A percentile compares a stretch with the other conserved stretches of the same genome.
Evolutionary conservation across 177 flowering plant genomes (phyloP).

Genomic region (Vitis hybrid): DNA sequence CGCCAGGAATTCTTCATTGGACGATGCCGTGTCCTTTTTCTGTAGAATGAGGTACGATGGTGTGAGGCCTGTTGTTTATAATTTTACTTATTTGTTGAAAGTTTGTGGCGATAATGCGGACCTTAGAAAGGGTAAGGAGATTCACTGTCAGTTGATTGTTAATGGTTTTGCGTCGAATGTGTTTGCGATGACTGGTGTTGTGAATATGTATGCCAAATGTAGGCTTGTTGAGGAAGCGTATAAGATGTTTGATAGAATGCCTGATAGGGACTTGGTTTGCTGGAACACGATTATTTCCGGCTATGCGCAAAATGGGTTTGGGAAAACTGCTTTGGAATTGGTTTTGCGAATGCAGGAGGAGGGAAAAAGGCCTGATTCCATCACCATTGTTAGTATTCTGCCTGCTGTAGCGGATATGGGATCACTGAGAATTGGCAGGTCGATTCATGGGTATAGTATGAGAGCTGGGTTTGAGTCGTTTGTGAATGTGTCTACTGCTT

Average conservation of each 20-base stretch:
- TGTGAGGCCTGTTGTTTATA: conserved; percentile 58
- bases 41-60: conserved; percentile 48
- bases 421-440: conserved; percentile 48
- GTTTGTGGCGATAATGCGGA: conserved; percentile 54
- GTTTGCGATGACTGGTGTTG: conserved; percentile 66
- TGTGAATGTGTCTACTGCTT: conserved; percentile 65
- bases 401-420: conserved; percentile 63
- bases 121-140: conserved; percentile 55
- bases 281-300: conserved; percentile 83
- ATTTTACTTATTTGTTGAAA: conserved; percentile 65
- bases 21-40: conserved; percentile 43
- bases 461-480: conserved; percentile 52
- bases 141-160: conserved; percentile 58
- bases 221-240: conserved; percentile 52
- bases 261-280: conserved; percentile 68
- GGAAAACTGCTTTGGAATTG: conserved; percentile 56
- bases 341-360: conserved; percentile 53
- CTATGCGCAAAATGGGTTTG: conserved; percentile 67
- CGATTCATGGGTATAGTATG: conserved; percentile 62
- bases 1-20: conserved; percentile 35
- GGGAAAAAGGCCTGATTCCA: conserved; percentile 50
- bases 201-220: conserved; percentile 78
- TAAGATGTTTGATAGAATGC: conserved; percentile 87
- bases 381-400: conserved; percentile 61
- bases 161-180: conserved; percentile 50